These are phyloP conservation scores for Pythium rishiriense DNA, from an alignment of 352 stramenopile species.

Conservation along the genomic window DNA sequence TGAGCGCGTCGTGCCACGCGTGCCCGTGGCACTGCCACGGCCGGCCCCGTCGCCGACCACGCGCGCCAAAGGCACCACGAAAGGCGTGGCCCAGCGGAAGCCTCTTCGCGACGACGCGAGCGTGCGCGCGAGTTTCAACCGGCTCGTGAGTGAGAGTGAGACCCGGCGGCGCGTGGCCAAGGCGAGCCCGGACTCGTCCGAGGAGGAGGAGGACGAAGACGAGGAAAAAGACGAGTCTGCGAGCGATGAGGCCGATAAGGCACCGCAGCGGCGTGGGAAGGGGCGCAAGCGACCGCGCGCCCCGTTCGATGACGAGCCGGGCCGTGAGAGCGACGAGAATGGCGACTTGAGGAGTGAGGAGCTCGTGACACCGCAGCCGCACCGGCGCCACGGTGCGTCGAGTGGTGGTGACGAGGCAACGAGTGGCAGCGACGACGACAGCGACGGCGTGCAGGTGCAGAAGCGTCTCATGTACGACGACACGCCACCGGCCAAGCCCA, in stretches of 20 bases:
- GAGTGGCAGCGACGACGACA: slow-evolving; percentile 5
- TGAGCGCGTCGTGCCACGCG: slow-evolving; percentile 10
- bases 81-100: neutral
- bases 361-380: slow-evolving; percentile 17
- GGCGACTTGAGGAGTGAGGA: slow-evolving; percentile 2
- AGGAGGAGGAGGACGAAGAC: neutral
- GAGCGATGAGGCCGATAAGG: neutral
- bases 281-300: slow-evolving; percentile 11
- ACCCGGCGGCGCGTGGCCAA: slow-evolving; percentile 2
- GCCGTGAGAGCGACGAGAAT: slow-evolving; percentile 1
- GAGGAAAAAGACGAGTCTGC: neutral
- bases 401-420: neutral
- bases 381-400: neutral
- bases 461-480: slow-evolving; percentile 28
- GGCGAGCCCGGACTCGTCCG: neutral
- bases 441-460: slow-evolving; percentile 18
- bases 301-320: slow-evolving; percentile 11
- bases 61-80: neutral
- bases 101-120: neutral
- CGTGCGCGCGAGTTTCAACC: slow-evolving; percentile 19
- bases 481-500: slow-evolving; percentile 23
- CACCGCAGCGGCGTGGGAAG: neutral
- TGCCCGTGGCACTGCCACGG: neutral
- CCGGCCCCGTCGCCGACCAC: neutral
- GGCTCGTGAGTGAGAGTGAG: slow-evolving; percentile 18